Percentiles rank a stretch among this genome's conserved stretches.
Conservation (phyloP, 2,329 filamentous ascomycete species). For the Tolypocladium tundrense region DNA sequence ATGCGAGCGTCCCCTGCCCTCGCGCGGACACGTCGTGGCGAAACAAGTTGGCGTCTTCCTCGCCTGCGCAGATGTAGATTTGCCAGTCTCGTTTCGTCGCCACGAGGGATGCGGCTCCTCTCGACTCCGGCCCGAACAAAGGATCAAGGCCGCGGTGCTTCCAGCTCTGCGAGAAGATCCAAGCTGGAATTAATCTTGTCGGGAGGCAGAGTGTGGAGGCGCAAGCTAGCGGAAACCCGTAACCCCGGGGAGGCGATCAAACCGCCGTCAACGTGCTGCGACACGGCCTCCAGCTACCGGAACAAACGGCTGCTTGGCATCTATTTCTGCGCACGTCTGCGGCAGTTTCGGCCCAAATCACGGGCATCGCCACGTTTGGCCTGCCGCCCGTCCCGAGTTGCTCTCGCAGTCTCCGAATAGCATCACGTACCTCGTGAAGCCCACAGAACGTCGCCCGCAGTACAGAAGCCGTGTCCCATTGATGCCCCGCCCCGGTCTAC, state of each 20-base stretch:
- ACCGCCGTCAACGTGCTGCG: background rate
- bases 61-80: background rate
- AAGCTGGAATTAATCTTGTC: background rate
- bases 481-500: slow-evolving; percentile 1
- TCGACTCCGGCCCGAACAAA: no score
- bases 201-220: background rate
- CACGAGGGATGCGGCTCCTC: no score
- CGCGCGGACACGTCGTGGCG: background rate
- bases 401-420: background rate
- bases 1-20: background rate
- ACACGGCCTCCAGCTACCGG: background rate
- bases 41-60: background rate
- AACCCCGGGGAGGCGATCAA: background rate
- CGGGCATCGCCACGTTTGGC: background rate
- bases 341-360: background rate
- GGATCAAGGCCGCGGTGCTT: background rate
- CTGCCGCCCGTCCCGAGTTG: background rate
- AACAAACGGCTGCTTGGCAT: background rate
- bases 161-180: background rate
- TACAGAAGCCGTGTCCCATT: background rate
- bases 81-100: no score
- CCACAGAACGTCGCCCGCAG: background rate
- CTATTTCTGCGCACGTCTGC: background rate
- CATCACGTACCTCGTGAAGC: background rate
- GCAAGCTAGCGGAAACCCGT: background rate